Conservation (phyloP, 306 rosid genomes). For the Gillenia trifoliata region DNA sequence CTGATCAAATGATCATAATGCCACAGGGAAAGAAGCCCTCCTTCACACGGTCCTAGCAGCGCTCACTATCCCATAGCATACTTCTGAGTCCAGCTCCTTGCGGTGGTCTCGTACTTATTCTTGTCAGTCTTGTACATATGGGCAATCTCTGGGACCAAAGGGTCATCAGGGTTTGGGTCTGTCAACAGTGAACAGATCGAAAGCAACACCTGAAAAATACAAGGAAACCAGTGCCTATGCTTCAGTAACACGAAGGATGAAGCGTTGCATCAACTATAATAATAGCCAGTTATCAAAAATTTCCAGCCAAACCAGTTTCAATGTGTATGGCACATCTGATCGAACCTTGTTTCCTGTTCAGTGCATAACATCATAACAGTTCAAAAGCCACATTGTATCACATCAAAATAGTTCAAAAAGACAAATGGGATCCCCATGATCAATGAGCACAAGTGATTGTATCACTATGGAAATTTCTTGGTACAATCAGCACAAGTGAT, state of each 20-base stretch:
- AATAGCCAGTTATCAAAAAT: not conserved
- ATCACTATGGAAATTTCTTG: not conserved
- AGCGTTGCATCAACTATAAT: not conserved
- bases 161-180: conserved; percentile 72
- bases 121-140: conserved; percentile 76
- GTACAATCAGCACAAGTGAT: not conserved
- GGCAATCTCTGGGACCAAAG: conserved; percentile 74
- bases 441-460: not conserved
- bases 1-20: conserved; percentile 8
- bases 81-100: conserved; percentile 85
- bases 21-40: conserved; percentile 22
- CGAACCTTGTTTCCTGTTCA: not conserved
- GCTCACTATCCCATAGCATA: conserved; percentile 61
- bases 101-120: conserved; percentile 69
- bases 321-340: not conserved
- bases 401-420: not conserved
- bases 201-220: conserved; percentile 46
- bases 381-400: not conserved
- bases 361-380: not conserved
- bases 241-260: not conserved
- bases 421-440: not conserved
- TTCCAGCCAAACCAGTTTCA: not conserved
- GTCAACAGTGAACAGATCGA: conserved; percentile 69
- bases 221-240: not conserved
- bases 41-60: conserved; percentile 17